Evolutionary conservation across 2,329 filamentous ascomycete species (phyloP).

Genomic region (Beauveria pseudobassiana): DNA sequence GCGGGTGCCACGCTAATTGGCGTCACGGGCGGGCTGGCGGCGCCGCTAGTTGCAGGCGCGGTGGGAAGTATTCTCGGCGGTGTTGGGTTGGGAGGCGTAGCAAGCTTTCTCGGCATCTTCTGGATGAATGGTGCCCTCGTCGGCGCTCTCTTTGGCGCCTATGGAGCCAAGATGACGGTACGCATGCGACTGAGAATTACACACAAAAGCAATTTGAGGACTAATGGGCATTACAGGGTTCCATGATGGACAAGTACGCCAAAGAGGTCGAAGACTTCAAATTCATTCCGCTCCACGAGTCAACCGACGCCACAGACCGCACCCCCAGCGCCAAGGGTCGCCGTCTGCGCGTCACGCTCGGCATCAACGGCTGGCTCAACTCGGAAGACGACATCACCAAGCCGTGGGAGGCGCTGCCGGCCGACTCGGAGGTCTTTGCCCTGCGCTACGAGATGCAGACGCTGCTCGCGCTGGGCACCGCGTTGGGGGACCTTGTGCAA

Average conservation of each 20-base stretch:
- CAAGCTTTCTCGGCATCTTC: slow-evolving; percentile 77
- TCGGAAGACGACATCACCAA: slow-evolving; percentile 66
- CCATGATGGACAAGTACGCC: slow-evolving; percentile 83
- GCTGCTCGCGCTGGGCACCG: slow-evolving; percentile 67
- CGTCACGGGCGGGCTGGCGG: slow-evolving; percentile 83
- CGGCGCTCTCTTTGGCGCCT: slow-evolving; percentile 81
- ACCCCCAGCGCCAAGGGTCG: slow-evolving; percentile 23
- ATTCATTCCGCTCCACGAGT: slow-evolving; percentile 63
- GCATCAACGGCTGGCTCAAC: slow-evolving; percentile 80
- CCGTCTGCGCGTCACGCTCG: slow-evolving; percentile 72
- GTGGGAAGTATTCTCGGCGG: slow-evolving; percentile 80
- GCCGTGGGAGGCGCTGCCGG: slow-evolving; percentile 70
- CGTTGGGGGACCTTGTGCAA: slow-evolving; percentile 62
- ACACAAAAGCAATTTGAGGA: not conserved
- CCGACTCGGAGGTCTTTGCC: slow-evolving; percentile 73
- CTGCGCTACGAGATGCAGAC: slow-evolving; percentile 76
- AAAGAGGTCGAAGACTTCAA: slow-evolving; percentile 74
- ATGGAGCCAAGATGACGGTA: slow-evolving; percentile 66
- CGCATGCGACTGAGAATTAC: slow-evolving; percentile 11
- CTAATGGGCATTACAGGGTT: slow-evolving; percentile 39
- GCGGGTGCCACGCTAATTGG: slow-evolving; percentile 88
- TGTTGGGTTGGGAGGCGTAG: slow-evolving; percentile 76
- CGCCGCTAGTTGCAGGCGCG: slow-evolving; percentile 78
- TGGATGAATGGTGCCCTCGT: slow-evolving; percentile 82
- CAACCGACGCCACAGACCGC: not conserved